These are phyloP conservation scores for Trichosanthes cucumerina DNA, from an alignment of 306 rosid genomes.

Conservation along the genomic window DNA sequence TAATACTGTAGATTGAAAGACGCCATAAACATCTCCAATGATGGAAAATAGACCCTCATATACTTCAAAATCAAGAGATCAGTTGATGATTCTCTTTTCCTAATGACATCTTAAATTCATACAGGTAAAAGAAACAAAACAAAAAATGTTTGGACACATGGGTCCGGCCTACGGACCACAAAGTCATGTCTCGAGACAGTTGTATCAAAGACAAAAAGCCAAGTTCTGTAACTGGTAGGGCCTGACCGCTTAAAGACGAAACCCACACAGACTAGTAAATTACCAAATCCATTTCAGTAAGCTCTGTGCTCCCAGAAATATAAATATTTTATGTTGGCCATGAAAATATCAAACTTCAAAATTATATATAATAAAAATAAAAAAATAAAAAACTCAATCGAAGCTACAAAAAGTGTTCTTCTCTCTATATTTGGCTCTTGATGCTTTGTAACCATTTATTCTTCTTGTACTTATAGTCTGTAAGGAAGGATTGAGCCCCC, in stretches of 20 bases:
- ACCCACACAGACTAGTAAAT: conserved; percentile 5
- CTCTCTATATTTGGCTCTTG: neutral
- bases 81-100: neutral
- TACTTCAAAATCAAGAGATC: neutral
- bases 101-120: neutral
- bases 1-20: neutral
- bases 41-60: neutral
- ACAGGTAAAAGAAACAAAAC: neutral
- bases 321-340: neutral
- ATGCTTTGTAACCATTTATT: neutral
- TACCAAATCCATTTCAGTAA: neutral
- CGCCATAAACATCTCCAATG: neutral
- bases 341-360: neutral
- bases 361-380: no score
- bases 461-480: neutral
- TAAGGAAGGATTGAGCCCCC: neutral
- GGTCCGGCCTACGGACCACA: neutral
- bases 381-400: neutral
- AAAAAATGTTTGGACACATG: neutral
- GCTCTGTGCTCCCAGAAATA: neutral
- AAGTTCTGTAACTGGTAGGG: conserved; percentile 2
- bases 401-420: neutral
- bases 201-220: conserved; percentile 3
- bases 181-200: conserved; percentile 2
- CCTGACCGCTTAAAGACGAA: neutral